Evolutionary conservation across 2,329 filamentous ascomycete species (phyloP).

Genomic region (Arthrobotrys sinensis): DNA sequence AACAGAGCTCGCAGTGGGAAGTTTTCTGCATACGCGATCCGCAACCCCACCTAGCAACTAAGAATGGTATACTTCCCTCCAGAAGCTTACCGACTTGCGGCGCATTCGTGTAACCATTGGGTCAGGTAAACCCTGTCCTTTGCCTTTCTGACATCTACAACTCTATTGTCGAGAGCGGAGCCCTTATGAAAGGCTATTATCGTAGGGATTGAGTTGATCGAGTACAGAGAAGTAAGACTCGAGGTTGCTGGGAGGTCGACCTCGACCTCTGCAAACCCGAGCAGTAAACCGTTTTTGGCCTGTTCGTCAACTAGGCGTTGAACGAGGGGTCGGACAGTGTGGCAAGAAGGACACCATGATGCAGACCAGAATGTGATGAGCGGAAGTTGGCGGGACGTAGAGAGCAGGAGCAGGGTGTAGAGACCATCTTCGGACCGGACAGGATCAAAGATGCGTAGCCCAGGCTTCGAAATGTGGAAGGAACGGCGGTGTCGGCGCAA

Average conservation of each 20-base stretch:
- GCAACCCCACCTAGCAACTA: neutral
- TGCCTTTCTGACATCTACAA: constrained; percentile 9
- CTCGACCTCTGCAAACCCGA: constrained; percentile 17
- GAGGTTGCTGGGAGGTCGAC: neutral
- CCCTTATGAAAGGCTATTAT: constrained; percentile 16
- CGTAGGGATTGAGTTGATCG: neutral
- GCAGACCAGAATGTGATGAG: constrained; percentile 28
- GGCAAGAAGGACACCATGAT: constrained; percentile 25
- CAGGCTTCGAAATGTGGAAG: neutral
- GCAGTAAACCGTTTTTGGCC: neutral
- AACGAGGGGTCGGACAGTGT: constrained; percentile 10
- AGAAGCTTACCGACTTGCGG: neutral
- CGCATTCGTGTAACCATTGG: constrained; percentile 7
- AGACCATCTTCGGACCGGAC: constrained; percentile 19
- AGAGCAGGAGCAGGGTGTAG: constrained; percentile 14
- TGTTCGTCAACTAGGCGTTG: neutral
- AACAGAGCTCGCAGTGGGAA: neutral
- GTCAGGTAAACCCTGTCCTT: neutral
- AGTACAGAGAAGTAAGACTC: constrained; percentile 3
- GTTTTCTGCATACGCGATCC: neutral
- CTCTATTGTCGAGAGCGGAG: constrained; percentile 4
- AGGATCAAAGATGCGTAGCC: constrained; percentile 11
- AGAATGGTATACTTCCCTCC: neutral
- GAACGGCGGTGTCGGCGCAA: neutral
- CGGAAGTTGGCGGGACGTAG: constrained; percentile 20